phyloP scores from a whole-genome alignment of 805 yeast species.

The Saccharomycopsis selenospora region DNA sequence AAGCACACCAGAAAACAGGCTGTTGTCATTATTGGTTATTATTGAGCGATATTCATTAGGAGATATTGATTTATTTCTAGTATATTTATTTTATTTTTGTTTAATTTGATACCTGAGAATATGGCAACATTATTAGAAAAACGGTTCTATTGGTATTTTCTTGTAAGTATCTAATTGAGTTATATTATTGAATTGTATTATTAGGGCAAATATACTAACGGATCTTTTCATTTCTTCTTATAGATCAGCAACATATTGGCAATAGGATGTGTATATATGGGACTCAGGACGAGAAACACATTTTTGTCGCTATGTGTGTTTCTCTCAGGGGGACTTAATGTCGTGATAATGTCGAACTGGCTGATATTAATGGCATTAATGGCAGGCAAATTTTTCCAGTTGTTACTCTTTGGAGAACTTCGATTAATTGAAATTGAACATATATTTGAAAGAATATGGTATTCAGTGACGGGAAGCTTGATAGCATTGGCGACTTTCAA shows the following conservation, averaged over 20 bases:
- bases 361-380: slow-evolving; percentile 32
- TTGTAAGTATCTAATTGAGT: background rate
- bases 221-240: background rate
- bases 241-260: slow-evolving; percentile 31
- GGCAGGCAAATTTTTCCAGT: slow-evolving; percentile 43
- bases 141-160: background rate
- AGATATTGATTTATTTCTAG: background rate
- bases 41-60: background rate
- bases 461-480: slow-evolving; percentile 54
- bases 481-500: slow-evolving; percentile 49
- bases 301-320: slow-evolving; percentile 40
- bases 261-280: slow-evolving; percentile 26
- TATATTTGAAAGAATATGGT: slow-evolving; percentile 57
- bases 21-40: background rate
- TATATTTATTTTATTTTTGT: background rate
- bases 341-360: slow-evolving; percentile 39
- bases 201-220: background rate
- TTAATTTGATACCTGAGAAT: background rate
- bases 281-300: slow-evolving; percentile 25
- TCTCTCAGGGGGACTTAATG: slow-evolving; percentile 42
- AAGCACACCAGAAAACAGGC: too few species aligned
- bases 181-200: background rate
- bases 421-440: slow-evolving; percentile 73
- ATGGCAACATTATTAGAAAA: background rate
- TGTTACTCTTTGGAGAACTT: slow-evolving; percentile 63